Evolutionary conservation across 768 basidiomycete genomes (phyloP).

Genomic region (Udeniomyces megalosporus): DNA sequence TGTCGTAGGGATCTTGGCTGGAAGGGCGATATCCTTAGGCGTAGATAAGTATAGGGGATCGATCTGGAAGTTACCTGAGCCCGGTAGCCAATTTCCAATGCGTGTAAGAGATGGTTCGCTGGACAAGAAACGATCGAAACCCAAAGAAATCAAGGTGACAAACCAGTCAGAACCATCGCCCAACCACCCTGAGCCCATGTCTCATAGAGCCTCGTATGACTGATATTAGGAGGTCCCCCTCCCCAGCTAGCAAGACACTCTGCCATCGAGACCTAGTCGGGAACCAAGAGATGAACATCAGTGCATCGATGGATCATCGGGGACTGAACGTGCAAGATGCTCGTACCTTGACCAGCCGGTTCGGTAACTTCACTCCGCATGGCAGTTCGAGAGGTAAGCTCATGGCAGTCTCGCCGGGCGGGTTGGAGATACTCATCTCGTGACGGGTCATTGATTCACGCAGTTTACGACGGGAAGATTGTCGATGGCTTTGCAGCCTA

Average conservation of each 20-base stretch:
- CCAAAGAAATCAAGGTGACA: background rate
- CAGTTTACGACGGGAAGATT: no score
- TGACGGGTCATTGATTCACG: no score
- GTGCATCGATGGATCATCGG: background rate
- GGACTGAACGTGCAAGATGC: background rate
- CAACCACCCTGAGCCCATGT: slow-evolving; percentile 60
- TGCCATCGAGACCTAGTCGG: slow-evolving; percentile 64
- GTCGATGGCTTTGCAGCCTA: no score
- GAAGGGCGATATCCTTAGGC: slow-evolving; percentile 20
- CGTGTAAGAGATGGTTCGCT: slow-evolving; percentile 38
- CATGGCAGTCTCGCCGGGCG: no score
- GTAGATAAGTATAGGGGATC: slow-evolving; percentile 22
- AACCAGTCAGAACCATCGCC: slow-evolving; percentile 81
- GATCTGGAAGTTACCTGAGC: slow-evolving; percentile 27
- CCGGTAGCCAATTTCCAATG: slow-evolving; percentile 30
- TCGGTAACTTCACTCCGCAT: slow-evolving; percentile 25
- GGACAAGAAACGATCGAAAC: slow-evolving; percentile 45
- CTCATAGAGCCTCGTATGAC: slow-evolving; percentile 50
- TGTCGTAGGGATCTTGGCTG: slow-evolving; percentile 6
- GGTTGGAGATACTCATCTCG: no score
- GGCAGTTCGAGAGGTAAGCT: background rate
- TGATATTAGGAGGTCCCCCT: slow-evolving; percentile 55
- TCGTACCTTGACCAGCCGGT: slow-evolving; percentile 38
- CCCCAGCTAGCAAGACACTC: slow-evolving; percentile 54
- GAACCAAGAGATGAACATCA: background rate